phyloP scores from a whole-genome alignment of 805 yeast genomes.

The Wickerhamomyces canadensis region DNA sequence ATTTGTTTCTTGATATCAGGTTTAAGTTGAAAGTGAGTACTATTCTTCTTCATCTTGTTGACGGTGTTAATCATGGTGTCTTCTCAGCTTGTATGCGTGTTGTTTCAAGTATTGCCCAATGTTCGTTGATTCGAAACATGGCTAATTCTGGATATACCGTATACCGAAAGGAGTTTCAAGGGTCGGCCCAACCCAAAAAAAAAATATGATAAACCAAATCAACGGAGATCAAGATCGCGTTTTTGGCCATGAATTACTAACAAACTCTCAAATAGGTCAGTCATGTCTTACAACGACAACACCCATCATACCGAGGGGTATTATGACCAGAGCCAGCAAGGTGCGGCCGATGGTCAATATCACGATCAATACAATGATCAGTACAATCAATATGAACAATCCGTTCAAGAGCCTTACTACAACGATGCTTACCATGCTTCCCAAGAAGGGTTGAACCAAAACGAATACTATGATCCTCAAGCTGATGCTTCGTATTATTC shows the following conservation, averaged over 20 bases:
- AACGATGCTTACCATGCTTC: slow-evolving; percentile 29
- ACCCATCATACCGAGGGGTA: slow-evolving; percentile 18
- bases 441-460: slow-evolving; percentile 25
- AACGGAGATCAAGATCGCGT: too few species aligned
- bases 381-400: slow-evolving; percentile 36
- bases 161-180: too few species aligned
- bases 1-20: too few species aligned
- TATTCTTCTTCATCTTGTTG: too few species aligned
- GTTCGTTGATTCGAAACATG: too few species aligned
- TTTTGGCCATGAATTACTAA: not conserved
- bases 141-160: too few species aligned
- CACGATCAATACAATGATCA: slow-evolving; percentile 28
- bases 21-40: too few species aligned
- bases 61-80: too few species aligned
- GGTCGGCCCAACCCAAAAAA: too few species aligned
- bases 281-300: slow-evolving; percentile 1
- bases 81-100: too few species aligned
- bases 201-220: too few species aligned
- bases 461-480: slow-evolving; percentile 26
- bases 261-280: not conserved
- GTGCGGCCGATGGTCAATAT: slow-evolving; percentile 5
- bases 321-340: slow-evolving; percentile 32
- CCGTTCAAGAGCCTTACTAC: slow-evolving; percentile 37
- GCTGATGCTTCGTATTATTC: slow-evolving; percentile 30
- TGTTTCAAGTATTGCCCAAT: too few species aligned